A percentile compares a stretch with the other conserved stretches of the same genome.
These are phyloP conservation scores for Tetragonia tetragonoides DNA, from an alignment of 148 eudicot species.

Conservation along the genomic window DNA sequence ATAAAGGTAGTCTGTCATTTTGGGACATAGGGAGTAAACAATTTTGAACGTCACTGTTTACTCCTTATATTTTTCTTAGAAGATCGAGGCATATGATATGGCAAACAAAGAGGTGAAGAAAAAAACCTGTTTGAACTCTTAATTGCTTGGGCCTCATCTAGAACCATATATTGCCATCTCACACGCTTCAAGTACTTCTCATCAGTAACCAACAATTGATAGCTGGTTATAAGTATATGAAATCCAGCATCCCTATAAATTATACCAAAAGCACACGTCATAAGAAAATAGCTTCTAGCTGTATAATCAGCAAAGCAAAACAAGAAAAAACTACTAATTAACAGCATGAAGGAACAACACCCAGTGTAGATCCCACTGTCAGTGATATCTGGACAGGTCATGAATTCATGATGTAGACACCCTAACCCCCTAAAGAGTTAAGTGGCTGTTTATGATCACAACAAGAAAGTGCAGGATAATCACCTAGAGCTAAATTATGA, in stretches of 20 bases:
- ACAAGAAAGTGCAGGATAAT: background rate
- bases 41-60: too few species aligned
- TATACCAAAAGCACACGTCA: background rate
- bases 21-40: too few species aligned
- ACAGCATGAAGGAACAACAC: background rate
- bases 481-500: background rate
- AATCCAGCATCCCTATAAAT: slow-evolving; percentile 79
- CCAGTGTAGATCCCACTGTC: background rate
- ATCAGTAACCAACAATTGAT: slow-evolving; percentile 87
- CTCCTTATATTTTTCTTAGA: background rate
- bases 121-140: slow-evolving; percentile 86
- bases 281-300: background rate
- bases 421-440: too few species aligned
- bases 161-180: slow-evolving; percentile 98
- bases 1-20: too few species aligned
- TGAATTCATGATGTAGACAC: background rate
- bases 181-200: slow-evolving; percentile 94
- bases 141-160: slow-evolving; percentile 98
- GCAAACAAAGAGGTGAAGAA: slow-evolving; percentile 20
- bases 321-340: background rate
- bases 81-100: background rate
- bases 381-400: background rate
- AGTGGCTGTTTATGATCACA: background rate
- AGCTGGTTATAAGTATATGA: slow-evolving; percentile 97
- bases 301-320: slow-evolving; percentile 2